These are phyloP conservation scores for Mucor saturninus DNA, from an alignment of 371 early-diverging fungal genomes.

Conservation along the genomic window DNA sequence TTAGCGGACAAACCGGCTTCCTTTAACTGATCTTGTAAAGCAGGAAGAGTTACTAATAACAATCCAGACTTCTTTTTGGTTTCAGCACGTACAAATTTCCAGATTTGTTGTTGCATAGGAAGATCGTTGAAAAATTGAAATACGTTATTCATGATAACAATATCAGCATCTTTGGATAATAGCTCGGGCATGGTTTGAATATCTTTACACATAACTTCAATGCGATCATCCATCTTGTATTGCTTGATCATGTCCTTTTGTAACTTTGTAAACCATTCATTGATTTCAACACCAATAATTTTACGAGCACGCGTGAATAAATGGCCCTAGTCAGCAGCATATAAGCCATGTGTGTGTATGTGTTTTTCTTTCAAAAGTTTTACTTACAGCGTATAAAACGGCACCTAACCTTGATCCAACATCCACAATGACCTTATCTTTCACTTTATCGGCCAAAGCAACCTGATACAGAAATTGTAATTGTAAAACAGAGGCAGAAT, in stretches of 20 bases:
- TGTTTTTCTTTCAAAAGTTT: not conserved
- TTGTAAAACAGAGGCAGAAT: slow-evolving; percentile 66
- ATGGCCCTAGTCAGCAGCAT: slow-evolving; percentile 45
- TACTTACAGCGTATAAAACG: slow-evolving; percentile 62
- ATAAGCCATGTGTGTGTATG: not conserved
- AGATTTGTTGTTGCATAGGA: slow-evolving; percentile 59
- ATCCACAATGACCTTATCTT: slow-evolving; percentile 63
- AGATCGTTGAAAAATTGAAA: slow-evolving; percentile 67
- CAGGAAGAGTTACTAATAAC: slow-evolving; percentile 61
- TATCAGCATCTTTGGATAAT: slow-evolving; percentile 50
- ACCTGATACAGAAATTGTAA: slow-evolving; percentile 67
- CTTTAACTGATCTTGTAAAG: slow-evolving; percentile 65
- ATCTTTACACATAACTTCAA: slow-evolving; percentile 63
- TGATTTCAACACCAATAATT: slow-evolving; percentile 68
- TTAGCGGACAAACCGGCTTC: slow-evolving; percentile 53
- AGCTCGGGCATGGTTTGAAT: slow-evolving; percentile 52
- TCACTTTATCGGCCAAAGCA: slow-evolving; percentile 49
- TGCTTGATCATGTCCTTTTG: slow-evolving; percentile 61
- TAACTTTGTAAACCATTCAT: slow-evolving; percentile 63
- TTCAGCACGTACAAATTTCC: slow-evolving; percentile 61
- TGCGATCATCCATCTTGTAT: slow-evolving; percentile 60
- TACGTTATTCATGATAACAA: slow-evolving; percentile 69
- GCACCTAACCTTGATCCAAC: slow-evolving; percentile 72
- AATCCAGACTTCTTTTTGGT: slow-evolving; percentile 53
- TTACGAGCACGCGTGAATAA: slow-evolving; percentile 61